phyloP scores from a whole-genome alignment of 495 filamentous ascomycete genomes.

The Cryomyces antarcticus region DNA sequence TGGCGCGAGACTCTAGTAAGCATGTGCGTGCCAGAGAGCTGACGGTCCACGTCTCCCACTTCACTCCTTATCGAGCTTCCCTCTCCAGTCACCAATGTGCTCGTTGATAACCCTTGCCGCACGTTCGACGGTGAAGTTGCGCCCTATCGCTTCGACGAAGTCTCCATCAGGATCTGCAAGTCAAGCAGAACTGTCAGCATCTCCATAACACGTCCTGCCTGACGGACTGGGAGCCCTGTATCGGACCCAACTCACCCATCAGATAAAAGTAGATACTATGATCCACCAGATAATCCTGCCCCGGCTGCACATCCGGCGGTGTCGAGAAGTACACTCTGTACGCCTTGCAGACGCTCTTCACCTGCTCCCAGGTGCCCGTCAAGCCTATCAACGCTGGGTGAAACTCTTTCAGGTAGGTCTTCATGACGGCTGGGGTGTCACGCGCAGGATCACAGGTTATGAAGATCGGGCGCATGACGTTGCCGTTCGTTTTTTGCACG shows the following conservation, averaged over 20 bases:
- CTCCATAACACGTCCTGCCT: not conserved
- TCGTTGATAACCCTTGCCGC: slow-evolving; percentile 66
- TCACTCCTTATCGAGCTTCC: slow-evolving; percentile 21
- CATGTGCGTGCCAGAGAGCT: too few relatives aligned
- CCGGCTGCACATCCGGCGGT: slow-evolving; percentile 64
- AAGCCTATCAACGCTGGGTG: slow-evolving; percentile 73
- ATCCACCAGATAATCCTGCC: slow-evolving; percentile 92
- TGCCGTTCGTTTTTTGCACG: slow-evolving; percentile 33
- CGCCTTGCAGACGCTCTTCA: slow-evolving; percentile 78
- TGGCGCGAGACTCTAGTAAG: too few relatives aligned
- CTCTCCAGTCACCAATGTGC: slow-evolving; percentile 82
- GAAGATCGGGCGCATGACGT: slow-evolving; percentile 54
- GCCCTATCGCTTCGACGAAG: slow-evolving; percentile 90
- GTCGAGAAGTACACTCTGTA: slow-evolving; percentile 97
- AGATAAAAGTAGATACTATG: slow-evolving; percentile 99
- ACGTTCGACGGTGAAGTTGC: slow-evolving; percentile 76
- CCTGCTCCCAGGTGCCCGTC: slow-evolving; percentile 81
- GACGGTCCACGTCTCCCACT: not conserved
- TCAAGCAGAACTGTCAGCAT: not conserved
- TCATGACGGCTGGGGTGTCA: slow-evolving; percentile 68
- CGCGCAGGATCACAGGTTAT: slow-evolving; percentile 89
- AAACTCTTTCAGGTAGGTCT: slow-evolving; percentile 76
- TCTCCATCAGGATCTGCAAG: slow-evolving; percentile 74
- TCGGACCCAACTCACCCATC: slow-evolving; percentile 42
- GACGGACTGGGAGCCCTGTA: not conserved